Evolutionary conservation across 805 yeast species (phyloP).

Genomic region (Wickerhamiella cacticola): DNA sequence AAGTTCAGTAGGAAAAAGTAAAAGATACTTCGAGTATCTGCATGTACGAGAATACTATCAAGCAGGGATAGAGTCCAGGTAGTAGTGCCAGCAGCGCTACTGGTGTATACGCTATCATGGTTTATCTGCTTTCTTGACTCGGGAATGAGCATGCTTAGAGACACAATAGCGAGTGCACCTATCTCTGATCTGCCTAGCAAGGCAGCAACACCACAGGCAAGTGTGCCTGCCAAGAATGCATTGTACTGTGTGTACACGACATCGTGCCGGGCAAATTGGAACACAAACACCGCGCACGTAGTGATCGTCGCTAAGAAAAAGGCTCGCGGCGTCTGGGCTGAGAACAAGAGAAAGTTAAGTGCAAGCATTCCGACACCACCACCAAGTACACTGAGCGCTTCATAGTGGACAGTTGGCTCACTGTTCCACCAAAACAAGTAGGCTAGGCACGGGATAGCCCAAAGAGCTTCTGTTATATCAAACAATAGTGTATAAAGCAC

Average conservation of each 20-base stretch:
- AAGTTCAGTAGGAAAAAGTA: conserved; percentile 75
- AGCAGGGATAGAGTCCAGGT: conserved; percentile 21
- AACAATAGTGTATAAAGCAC: conserved; percentile 12
- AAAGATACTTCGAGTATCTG: conserved; percentile 80
- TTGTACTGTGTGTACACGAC: conserved; percentile 23
- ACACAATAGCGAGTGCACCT: conserved; percentile 15
- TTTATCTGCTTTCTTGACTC: conserved; percentile 5
- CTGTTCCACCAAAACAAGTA: conserved; percentile 13
- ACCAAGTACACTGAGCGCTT: conserved; percentile 8
- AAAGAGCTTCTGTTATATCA: not conserved
- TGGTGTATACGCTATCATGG: not conserved
- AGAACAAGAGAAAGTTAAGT: conserved; percentile 16
- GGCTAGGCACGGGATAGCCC: conserved; percentile 9
- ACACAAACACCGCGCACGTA: conserved; percentile 26
- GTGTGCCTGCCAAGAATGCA: conserved; percentile 16
- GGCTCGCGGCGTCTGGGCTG: conserved; percentile 9
- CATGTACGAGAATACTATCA: conserved; percentile 35
- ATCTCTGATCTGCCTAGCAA: conserved; percentile 19
- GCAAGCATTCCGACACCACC: conserved; percentile 6
- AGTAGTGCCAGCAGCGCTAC: not conserved
- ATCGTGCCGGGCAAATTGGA: conserved; percentile 24
- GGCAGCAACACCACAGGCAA: conserved; percentile 18
- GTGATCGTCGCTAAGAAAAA: conserved; percentile 22
- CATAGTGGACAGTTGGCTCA: conserved; percentile 1
- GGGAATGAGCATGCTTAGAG: conserved; percentile 18